Percentiles rank a stretch among this genome's conserved stretches.
These are phyloP conservation scores for Ogataea minuta DNA, from an alignment of 805 yeast species.

Conservation along the genomic window DNA sequence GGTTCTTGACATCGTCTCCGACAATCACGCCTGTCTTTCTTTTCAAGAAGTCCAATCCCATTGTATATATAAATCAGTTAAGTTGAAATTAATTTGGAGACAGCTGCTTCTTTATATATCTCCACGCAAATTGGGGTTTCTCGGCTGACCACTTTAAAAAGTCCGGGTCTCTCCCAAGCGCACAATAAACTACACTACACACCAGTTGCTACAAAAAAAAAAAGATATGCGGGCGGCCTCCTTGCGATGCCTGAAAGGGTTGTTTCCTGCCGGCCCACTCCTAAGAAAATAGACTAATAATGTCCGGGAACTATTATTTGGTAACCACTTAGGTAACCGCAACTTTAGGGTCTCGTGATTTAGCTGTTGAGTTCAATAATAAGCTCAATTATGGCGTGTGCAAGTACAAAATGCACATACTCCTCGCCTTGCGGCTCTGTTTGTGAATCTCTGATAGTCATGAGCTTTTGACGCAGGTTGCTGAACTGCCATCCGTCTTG, in stretches of 20 bases:
- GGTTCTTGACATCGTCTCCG: slow-evolving; percentile 90
- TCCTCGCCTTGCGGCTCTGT: slow-evolving; percentile 16
- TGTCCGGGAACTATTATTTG: slow-evolving; percentile 2
- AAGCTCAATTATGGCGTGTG: slow-evolving; percentile 17
- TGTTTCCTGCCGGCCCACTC: slow-evolving; percentile 1
- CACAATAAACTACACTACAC: slow-evolving; percentile 3
- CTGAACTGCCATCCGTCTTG: slow-evolving; percentile 21
- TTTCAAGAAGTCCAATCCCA: slow-evolving; percentile 62
- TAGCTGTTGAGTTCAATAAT: slow-evolving; percentile 15
- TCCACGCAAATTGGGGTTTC: slow-evolving; percentile 1
- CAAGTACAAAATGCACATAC: slow-evolving; percentile 17
- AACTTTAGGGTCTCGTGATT: background rate
- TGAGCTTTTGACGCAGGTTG: slow-evolving; percentile 25
- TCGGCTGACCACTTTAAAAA: slow-evolving; percentile 10
- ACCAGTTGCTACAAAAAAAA: slow-evolving; percentile 7
- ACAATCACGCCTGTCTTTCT: slow-evolving; percentile 97
- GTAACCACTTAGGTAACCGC: slow-evolving; percentile 1
- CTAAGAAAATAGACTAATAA: slow-evolving; percentile 6
- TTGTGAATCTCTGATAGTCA: slow-evolving; percentile 18
- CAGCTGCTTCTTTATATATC: slow-evolving; percentile 8
- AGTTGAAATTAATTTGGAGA: slow-evolving; percentile 5
- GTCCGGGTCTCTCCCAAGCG: slow-evolving; percentile 27
- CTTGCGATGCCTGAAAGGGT: slow-evolving; percentile 1
- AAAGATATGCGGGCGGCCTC: slow-evolving; percentile 3
- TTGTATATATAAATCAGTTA: slow-evolving; percentile 11